A percentile compares a stretch with the other conserved stretches of the same genome.
Evolutionary conservation across 371 early-diverging fungal species (phyloP).

Genomic region (Rhizopus sp.): DNA sequence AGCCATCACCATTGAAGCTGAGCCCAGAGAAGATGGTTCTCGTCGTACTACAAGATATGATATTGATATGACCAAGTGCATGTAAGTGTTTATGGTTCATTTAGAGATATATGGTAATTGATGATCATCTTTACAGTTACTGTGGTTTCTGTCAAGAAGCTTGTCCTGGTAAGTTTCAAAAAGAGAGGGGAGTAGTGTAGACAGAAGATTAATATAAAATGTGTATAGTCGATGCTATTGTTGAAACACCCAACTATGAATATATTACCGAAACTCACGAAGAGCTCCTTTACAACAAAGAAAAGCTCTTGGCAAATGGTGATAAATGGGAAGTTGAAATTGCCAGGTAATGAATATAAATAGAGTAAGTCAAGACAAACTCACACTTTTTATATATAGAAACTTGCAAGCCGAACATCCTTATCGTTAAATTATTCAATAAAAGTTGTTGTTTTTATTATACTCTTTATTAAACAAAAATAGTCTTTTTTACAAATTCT

Average conservation of each 20-base stretch:
- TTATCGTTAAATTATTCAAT: conserved; percentile 54
- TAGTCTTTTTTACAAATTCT: conserved; percentile 26
- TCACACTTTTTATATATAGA: conserved; percentile 25
- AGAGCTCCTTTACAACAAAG: conserved; percentile 96
- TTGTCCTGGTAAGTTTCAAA: conserved; percentile 44
- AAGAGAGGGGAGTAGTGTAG: background rate
- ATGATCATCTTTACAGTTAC: conserved; percentile 53
- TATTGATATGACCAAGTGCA: conserved; percentile 99
- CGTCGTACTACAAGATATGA: conserved; percentile 97
- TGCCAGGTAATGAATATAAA: conserved; percentile 51
- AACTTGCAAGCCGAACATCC: conserved; percentile 64
- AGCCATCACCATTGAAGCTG: conserved; percentile 99
- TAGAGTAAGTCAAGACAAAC: background rate
- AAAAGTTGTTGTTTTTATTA: conserved; percentile 2
- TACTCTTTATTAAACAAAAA: conserved; percentile 1
- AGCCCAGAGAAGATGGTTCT: conserved; percentile 94
- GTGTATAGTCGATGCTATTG: conserved; percentile 91
- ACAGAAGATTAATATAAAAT: background rate
- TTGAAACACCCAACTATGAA: conserved; percentile 97
- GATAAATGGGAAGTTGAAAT: conserved; percentile 97
- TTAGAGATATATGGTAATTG: background rate
- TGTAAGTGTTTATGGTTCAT: conserved; percentile 36
- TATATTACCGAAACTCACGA: conserved; percentile 97
- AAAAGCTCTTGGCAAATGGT: conserved; percentile 96
- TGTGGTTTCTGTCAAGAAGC: conserved; percentile 97